Conservation (phyloP, 2,329 filamentous ascomycete species). For the Cordyceps tenuipes region DNA sequence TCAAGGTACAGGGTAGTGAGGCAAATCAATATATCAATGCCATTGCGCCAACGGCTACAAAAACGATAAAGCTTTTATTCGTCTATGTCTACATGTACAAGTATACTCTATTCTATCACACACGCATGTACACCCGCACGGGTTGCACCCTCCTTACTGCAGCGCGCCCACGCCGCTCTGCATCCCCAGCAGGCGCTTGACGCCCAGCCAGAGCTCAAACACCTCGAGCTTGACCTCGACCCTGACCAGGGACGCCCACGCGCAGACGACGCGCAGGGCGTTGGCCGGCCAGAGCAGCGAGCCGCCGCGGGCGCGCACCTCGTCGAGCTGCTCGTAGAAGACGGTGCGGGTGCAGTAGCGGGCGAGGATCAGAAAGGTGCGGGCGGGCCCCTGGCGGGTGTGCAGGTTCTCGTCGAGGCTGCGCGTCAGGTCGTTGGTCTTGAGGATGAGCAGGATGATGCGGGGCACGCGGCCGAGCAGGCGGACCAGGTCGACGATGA, state of each 20-base stretch:
- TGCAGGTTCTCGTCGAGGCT: constrained; percentile 87
- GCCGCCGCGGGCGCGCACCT: constrained; percentile 38
- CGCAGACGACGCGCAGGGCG: constrained; percentile 42
- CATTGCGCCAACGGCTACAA: not conserved
- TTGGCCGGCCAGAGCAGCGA: constrained; percentile 53
- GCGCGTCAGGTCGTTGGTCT: constrained; percentile 94
- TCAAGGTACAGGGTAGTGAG: not conserved
- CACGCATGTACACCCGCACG: not conserved
- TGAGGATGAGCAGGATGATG: constrained; percentile 89
- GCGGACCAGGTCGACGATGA: constrained; percentile 81
- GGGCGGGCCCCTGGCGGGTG: constrained; percentile 58
- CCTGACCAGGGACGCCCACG: constrained; percentile 50
- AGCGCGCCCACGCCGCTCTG: constrained; percentile 17
- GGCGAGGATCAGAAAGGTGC: constrained; percentile 59
- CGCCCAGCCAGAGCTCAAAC: constrained; percentile 53
- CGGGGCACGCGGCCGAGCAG: constrained; percentile 81
- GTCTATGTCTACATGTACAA: not conserved
- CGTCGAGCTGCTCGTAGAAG: constrained; percentile 54
- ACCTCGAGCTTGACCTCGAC: constrained; percentile 55
- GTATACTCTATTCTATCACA: not conserved
- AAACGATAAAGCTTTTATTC: not conserved
- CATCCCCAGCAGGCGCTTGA: constrained; percentile 40
- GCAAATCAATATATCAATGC: not conserved
- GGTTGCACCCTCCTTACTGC: not conserved
- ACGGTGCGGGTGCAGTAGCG: constrained; percentile 61